A percentile compares a stretch with the other conserved stretches of the same genome.
These are phyloP conservation scores for Mycena citricolor DNA, from an alignment of 1,284 basidiomycete genomes.

Conservation along the genomic window DNA sequence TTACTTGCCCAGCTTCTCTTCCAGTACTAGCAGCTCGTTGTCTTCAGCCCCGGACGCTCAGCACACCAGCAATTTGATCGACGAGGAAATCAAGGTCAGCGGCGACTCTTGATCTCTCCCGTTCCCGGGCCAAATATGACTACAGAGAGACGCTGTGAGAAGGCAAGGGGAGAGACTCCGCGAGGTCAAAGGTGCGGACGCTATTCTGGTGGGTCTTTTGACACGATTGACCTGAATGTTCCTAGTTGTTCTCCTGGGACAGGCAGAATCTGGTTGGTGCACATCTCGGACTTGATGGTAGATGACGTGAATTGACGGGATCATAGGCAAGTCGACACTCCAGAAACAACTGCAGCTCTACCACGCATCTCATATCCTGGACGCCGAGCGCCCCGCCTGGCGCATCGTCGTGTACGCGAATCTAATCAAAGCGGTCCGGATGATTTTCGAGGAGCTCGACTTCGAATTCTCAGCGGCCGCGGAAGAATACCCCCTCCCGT, in stretches of 20 bases:
- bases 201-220: background rate
- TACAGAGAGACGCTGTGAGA: conserved; percentile 55
- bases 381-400: conserved; percentile 71
- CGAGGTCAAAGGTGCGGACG: conserved; percentile 65
- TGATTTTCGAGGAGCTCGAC: conserved; percentile 73
- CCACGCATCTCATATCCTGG: conserved; percentile 68
- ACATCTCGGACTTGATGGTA: background rate
- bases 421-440: conserved; percentile 73
- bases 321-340: conserved; percentile 68
- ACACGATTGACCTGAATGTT: conserved; percentile 1
- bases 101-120: background rate
- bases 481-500: conserved; percentile 28
- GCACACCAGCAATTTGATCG: conserved; percentile 62
- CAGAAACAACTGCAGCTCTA: conserved; percentile 81
- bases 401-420: conserved; percentile 79
- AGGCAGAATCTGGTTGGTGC: conserved; percentile 65
- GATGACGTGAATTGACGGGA: background rate
- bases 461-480: conserved; percentile 43
- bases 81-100: conserved; percentile 64
- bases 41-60: conserved; percentile 34
- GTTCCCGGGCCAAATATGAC: conserved; percentile 2
- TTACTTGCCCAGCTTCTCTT: no score
- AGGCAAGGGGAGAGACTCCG: conserved; percentile 48
- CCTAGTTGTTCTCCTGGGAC: conserved; percentile 68
- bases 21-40: no score